Evolutionary conservation across 116 monocot species (phyloP).

Genomic region (Phalaenopsis hybrid): DNA sequence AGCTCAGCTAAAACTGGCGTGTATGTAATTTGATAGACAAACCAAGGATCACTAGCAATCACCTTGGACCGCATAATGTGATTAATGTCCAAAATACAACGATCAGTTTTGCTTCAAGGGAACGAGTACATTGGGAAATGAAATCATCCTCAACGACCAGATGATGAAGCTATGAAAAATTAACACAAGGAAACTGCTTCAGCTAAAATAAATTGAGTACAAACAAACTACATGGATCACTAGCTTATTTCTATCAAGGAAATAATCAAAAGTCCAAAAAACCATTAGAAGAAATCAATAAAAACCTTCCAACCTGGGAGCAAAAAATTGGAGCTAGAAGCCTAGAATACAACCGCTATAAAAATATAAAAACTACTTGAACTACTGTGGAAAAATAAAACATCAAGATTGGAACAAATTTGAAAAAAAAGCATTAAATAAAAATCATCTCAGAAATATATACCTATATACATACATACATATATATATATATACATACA

Average conservation of each 20-base stretch:
- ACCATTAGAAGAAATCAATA: background rate
- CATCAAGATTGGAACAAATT: too few relatives aligned
- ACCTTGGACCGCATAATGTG: background rate
- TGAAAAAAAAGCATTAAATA: too few relatives aligned
- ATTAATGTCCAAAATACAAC: conserved; percentile 1
- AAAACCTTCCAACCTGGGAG: background rate
- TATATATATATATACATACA: too few relatives aligned
- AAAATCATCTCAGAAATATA: too few relatives aligned
- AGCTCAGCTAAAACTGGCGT: background rate
- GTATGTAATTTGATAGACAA: conserved; percentile 8
- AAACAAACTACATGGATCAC: too few relatives aligned
- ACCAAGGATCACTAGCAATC: background rate
- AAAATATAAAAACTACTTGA: too few relatives aligned
- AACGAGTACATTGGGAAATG: conserved; percentile 13
- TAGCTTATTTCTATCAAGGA: too few relatives aligned
- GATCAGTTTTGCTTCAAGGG: conserved; percentile 8
- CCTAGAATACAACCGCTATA: background rate
- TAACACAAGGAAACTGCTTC: background rate
- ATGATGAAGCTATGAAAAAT: conserved; percentile 7
- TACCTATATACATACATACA: too few relatives aligned
- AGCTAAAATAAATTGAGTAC: background rate
- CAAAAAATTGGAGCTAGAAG: background rate
- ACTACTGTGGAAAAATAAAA: too few relatives aligned
- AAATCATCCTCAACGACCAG: conserved; percentile 13
- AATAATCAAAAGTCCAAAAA: background rate